phyloP scores from a whole-genome alignment of 371 early-diverging fungal genomes.

The Zychaea mexicana region DNA sequence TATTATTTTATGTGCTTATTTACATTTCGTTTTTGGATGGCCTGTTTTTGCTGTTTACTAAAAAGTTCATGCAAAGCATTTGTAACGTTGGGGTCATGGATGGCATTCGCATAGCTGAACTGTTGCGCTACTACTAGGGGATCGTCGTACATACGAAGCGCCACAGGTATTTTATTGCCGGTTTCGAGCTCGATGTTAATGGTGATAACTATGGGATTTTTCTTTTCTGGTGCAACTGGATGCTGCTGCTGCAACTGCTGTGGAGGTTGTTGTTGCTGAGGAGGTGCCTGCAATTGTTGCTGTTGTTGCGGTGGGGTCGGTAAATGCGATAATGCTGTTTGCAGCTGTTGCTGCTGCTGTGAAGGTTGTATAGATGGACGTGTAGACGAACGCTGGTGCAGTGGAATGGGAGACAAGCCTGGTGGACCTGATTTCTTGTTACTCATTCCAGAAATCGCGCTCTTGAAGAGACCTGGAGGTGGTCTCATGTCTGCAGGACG shows the following conservation, averaged over 20 bases:
- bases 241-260: conserved; percentile 6
- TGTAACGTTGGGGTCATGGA: conserved; percentile 5
- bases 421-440: conserved; percentile 5
- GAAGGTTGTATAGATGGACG: not conserved
- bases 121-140: conserved; percentile 13
- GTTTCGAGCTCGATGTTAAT: conserved; percentile 24
- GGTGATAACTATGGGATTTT: conserved; percentile 20
- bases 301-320: not conserved
- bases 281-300: not conserved
- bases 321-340: not conserved
- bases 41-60: conserved; percentile 10
- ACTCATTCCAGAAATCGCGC: conserved; percentile 6
- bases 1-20: not conserved
- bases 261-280: conserved; percentile 4
- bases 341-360: not conserved
- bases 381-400: not conserved
- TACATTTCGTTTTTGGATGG: conserved; percentile 16
- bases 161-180: conserved; percentile 11
- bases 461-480: conserved; percentile 17
- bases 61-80: conserved; percentile 11
- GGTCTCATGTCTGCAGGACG: not conserved
- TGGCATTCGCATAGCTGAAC: conserved; percentile 10
- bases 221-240: not conserved
- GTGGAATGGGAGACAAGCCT: conserved; percentile 18
- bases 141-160: conserved; percentile 16